These are phyloP conservation scores for Pythium guiyangense DNA, from an alignment of 352 stramenopile genomes.

Conservation along the genomic window DNA sequence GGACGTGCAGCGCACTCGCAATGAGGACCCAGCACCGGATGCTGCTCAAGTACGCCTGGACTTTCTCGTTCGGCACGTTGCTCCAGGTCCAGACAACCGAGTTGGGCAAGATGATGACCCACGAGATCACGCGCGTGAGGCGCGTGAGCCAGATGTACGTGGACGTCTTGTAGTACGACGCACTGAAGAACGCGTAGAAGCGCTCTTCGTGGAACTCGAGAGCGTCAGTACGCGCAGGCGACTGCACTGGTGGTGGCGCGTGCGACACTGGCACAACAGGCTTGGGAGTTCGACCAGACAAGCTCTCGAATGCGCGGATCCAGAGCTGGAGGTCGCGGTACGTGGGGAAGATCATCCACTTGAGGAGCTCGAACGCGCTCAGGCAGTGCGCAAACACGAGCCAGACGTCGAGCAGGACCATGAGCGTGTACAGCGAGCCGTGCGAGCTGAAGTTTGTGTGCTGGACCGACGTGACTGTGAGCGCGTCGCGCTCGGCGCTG, in stretches of 20 bases:
- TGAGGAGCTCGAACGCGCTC: slow-evolving; percentile 21
- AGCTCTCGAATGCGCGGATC: slow-evolving; percentile 20
- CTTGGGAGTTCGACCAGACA: background rate
- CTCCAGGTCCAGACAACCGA: slow-evolving; percentile 42
- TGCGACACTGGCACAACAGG: slow-evolving; percentile 4
- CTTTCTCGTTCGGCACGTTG: slow-evolving; percentile 16
- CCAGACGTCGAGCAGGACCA: slow-evolving; percentile 17
- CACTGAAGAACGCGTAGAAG: slow-evolving; percentile 27
- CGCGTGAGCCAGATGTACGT: slow-evolving; percentile 18
- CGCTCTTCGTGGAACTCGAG: slow-evolving; percentile 13
- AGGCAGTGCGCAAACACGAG: slow-evolving; percentile 17
- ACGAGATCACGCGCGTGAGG: slow-evolving; percentile 33
- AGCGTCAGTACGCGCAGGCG: background rate
- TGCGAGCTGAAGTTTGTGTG: slow-evolving; percentile 17
- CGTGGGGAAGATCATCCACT: slow-evolving; percentile 19
- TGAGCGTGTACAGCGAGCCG: slow-evolving; percentile 19
- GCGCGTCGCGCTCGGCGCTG: background rate
- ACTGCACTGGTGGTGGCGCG: background rate
- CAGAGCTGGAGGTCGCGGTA: slow-evolving; percentile 17
- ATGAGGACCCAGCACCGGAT: slow-evolving; percentile 34
- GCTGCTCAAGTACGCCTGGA: slow-evolving; percentile 37
- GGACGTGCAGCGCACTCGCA: slow-evolving; percentile 19
- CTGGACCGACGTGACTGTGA: slow-evolving; percentile 3
- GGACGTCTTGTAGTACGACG: slow-evolving; percentile 21
- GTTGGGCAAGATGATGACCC: slow-evolving; percentile 51